Evolutionary conservation across 305 asterid species (phyloP).

Genomic region (Solanum chacoense): DNA sequence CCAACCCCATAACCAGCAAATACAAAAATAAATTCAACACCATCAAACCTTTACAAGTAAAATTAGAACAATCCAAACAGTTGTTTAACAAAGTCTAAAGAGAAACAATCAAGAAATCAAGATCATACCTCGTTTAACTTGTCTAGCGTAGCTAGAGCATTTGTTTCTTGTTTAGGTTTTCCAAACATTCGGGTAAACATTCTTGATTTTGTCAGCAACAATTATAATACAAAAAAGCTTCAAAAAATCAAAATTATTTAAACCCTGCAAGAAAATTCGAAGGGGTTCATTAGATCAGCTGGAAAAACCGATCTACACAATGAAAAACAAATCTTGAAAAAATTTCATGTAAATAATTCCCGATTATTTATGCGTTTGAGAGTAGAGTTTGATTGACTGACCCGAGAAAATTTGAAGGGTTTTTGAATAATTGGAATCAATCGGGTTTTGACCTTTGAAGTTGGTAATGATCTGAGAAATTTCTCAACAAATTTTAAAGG

Average conservation of each 20-base stretch:
- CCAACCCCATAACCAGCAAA: background rate
- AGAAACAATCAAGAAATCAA: conserved; percentile 2
- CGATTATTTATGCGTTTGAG: background rate
- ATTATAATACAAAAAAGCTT: background rate
- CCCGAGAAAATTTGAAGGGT: background rate
- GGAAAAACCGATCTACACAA: background rate
- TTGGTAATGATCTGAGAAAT: background rate
- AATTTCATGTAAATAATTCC: background rate
- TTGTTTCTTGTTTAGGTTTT: conserved; percentile 56
- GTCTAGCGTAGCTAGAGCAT: conserved; percentile 59
- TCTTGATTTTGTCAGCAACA: conserved; percentile 7
- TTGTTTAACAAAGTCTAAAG: background rate
- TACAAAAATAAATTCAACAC: background rate
- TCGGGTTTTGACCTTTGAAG: background rate
- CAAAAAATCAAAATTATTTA: background rate
- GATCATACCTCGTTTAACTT: conserved; percentile 52
- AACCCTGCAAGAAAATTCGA: background rate
- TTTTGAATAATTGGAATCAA: background rate
- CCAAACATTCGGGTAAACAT: conserved; percentile 61
- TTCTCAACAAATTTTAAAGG: background rate
- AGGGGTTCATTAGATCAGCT: background rate
- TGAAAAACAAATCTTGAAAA: background rate
- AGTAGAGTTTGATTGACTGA: background rate
- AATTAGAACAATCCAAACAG: background rate
- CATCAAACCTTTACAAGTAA: background rate